Conservation (phyloP, 805 yeast species). For the Wickerhamiella qilinensis region DNA sequence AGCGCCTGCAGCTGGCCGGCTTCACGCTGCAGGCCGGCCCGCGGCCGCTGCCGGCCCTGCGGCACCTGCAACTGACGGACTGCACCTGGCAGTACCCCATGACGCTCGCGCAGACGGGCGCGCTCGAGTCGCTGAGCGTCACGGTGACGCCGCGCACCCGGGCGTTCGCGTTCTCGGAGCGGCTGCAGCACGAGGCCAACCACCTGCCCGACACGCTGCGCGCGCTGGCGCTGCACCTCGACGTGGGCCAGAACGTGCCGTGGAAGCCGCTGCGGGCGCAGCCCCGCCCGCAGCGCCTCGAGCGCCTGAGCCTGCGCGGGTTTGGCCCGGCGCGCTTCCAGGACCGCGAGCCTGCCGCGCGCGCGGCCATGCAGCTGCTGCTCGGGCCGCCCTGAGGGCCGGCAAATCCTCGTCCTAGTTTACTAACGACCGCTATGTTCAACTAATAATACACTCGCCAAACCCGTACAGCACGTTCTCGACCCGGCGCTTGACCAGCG, state of each 20-base stretch:
- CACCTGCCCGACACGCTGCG: conserved; percentile 4
- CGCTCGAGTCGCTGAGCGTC: conserved; percentile 2
- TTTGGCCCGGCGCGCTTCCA: no score
- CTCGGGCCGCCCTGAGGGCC: no score
- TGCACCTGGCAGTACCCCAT: conserved; percentile 10
- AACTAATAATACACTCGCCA: conserved; percentile 27
- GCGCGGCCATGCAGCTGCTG: no score
- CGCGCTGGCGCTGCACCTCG: conserved; percentile 2
- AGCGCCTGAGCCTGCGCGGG: conserved; percentile 4
- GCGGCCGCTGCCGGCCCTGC: conserved; percentile 1
- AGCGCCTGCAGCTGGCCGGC: conserved; percentile 5
- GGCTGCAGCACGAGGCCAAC: conserved; percentile 4
- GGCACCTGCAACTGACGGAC: conserved; percentile 2
- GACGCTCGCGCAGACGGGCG: conserved; percentile 3
- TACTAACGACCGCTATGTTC: background rate
- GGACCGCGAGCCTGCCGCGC: no score
- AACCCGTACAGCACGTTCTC: conserved; percentile 93
- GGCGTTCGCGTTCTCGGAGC: conserved; percentile 7
- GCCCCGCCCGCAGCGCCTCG: background rate
- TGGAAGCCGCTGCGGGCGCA: conserved; percentile 8
- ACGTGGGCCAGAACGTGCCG: conserved; percentile 1
- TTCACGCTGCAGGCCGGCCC: conserved; percentile 6
- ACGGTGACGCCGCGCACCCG: background rate
- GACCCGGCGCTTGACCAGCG: conserved; percentile 53
- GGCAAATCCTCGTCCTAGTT: no score